Base-by-base conservation (phyloP, 2,329 filamentous ascomycete genomes). In the Pseudohalonectria lignicola region DNA sequence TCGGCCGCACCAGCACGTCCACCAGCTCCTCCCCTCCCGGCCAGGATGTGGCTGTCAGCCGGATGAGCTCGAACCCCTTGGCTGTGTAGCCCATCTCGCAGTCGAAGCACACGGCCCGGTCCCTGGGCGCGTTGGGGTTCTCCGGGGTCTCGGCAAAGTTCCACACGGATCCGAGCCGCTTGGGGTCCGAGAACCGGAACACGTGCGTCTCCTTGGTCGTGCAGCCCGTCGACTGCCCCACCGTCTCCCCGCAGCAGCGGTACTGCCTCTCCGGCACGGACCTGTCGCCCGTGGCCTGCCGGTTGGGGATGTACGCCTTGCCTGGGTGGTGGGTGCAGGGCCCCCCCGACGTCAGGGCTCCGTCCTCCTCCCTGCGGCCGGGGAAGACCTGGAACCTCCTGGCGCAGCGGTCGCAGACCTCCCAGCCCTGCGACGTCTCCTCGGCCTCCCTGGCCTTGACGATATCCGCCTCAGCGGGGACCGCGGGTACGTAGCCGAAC, bases 71-170 rank as follows among this genome's bases (percentile, higher is more conserved):
- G 46, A 96, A 64, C 0, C 93, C 92, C 36, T 82, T 60, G 1
- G 85, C 84, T 0, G 93, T 98, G 53, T 94, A 96, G 4, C 85
- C 86, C 92, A 98, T 98, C 55, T 98, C 92, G 51, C 92, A 96
- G 56, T 98, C 92, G 50, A 98, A 90, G 45, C 79, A 82, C 10
- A 96, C 77, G 3, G 82, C 85, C 26, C 74, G 73, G 37, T 71
- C 62, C 2, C 57, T 50, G 0, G 66, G 62, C 2, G 63, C 66
- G 23, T 26, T 12, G 2, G 63, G 55, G 46, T 86, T 87, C 11
- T 67, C 60, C 0, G 88, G 88, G 0, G 92, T 96, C 43, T 75
- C 61, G 40, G 76, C 71, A 55, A 93, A 98, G 37, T 90, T 87
- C 49, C 93, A 69, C 3, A 90, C 63, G 1, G 79, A 64, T 0